Evolutionary conservation across 306 rosid genomes (phyloP), one percentile per base, ranked within the genome.

Genomic region (Urtica urens): DNA sequence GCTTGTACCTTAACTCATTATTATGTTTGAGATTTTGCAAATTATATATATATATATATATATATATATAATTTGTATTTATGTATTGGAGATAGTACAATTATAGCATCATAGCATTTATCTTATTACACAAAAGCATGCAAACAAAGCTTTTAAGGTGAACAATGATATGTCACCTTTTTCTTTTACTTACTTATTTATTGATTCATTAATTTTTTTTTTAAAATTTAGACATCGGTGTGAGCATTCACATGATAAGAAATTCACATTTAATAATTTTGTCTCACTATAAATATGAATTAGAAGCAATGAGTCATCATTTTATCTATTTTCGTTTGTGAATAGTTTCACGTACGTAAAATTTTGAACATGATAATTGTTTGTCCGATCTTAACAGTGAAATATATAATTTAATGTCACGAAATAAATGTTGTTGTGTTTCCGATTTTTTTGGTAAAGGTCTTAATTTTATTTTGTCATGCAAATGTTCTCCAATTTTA

Each of bases 251-350:
- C 60, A 28, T 55, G 17, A 22, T 10, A 6, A 45, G 29, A 42
- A 42, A 38, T 55, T 55, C 40, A 13, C 12, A 16, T 55, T 26
- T 49, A 55, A n/a, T n/a, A n/a, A 55, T 55, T 18, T 42, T 40
- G 39, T 11, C 47, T 38, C 4, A 19, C 16, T 15, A 38, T 14
- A 55, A 55, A 39, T 24, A 16, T 40, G 14, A 15, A 8, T 34
- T 25, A 16, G 2, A 49, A 49, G 14, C 38, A 49, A 49, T 29
- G 18, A 49, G 24, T 8, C 26, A 7, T 29, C 16, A 5, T 48
- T 29, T 16, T 29, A 2, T 16, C 8, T 29, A 9, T 25, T 46
- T 15, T 27, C 13, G 14, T 26, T 18, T 9, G 6, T 16, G n/a
- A 4, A 35, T 7, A 17, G 23, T 20, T 27, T 49, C 19, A 24